Conservation (phyloP, 1,139 yeast genomes). For the Lodderomyces orthopsilosis region DNA sequence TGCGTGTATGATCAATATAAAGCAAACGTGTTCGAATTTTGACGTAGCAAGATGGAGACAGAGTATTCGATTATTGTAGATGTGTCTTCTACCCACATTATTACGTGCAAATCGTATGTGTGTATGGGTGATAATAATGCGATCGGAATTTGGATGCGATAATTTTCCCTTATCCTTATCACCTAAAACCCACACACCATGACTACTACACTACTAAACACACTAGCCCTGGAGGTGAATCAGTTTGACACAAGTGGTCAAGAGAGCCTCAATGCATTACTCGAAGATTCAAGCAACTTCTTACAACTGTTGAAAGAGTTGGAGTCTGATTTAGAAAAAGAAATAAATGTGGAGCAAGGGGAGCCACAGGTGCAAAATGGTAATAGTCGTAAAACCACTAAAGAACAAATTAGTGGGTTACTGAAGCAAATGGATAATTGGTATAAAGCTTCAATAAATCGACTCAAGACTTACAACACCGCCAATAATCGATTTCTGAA, state of each 20-base stretch:
- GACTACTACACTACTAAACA: constrained; percentile 25
- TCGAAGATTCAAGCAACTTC: constrained; percentile 25
- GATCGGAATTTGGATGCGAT: background rate
- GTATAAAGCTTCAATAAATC: constrained; percentile 36
- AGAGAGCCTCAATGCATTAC: constrained; percentile 18
- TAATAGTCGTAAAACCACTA: background rate
- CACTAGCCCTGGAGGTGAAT: constrained; percentile 28
- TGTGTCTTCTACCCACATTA: too few relatives aligned
- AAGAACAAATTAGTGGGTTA: background rate
- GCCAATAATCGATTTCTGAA: constrained; percentile 37
- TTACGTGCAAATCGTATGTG: too few relatives aligned
- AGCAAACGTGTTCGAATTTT: background rate
- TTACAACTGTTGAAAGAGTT: constrained; percentile 26
- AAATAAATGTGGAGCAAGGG: constrained; percentile 13
- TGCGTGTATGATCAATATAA: too few relatives aligned
- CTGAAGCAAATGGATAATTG: constrained; percentile 22
- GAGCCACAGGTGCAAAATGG: constrained; percentile 3
- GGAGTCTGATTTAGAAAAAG: constrained; percentile 25
- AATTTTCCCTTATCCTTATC: background rate
- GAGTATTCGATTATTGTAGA: too few relatives aligned
- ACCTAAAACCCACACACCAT: constrained; percentile 8
- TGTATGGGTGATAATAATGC: background rate
- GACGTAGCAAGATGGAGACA: background rate
- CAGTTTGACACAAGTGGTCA: constrained; percentile 25
- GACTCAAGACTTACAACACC: constrained; percentile 38